Evolutionary conservation across 495 filamentous ascomycete species (phyloP).

Genomic region (Penicillium steckii): DNA sequence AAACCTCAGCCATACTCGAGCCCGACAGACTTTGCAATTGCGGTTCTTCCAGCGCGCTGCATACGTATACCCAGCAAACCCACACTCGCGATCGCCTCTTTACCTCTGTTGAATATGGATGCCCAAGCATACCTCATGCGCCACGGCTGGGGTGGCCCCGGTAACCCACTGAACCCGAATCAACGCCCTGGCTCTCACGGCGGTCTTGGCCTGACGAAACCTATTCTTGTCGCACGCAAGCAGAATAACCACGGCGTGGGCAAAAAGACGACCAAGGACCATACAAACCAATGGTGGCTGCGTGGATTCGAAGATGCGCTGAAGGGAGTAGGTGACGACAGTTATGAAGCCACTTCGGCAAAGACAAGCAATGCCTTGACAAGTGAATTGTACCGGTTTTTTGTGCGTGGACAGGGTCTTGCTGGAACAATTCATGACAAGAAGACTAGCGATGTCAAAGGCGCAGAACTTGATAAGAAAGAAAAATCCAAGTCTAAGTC

Average conservation of each 20-base stretch:
- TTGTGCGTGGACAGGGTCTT: slow-evolving; percentile 72
- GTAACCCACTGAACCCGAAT: slow-evolving; percentile 70
- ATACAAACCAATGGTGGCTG: slow-evolving; percentile 76
- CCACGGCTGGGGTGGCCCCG: slow-evolving; percentile 77
- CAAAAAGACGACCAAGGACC: slow-evolving; percentile 60
- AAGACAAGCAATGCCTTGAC: slow-evolving; percentile 37
- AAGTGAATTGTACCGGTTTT: slow-evolving; percentile 74
- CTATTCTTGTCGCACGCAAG: slow-evolving; percentile 67
- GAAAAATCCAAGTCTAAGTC: slow-evolving; percentile 23
- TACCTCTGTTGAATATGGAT: slow-evolving; percentile 51
- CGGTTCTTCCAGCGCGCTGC: not conserved
- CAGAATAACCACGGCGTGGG: slow-evolving; percentile 69
- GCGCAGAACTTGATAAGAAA: slow-evolving; percentile 7
- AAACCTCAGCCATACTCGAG: not conserved
- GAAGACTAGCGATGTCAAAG: slow-evolving; percentile 1
- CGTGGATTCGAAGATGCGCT: slow-evolving; percentile 76
- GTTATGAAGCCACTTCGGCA: slow-evolving; percentile 9
- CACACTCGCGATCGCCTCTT: not conserved
- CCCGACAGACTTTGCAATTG: not conserved
- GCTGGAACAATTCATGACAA: slow-evolving; percentile 59
- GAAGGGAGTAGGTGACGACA: slow-evolving; percentile 60
- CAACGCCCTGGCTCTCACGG: slow-evolving; percentile 57
- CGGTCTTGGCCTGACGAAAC: slow-evolving; percentile 63
- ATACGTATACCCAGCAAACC: not conserved
- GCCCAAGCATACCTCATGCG: slow-evolving; percentile 67